Percentiles rank a stretch among this genome's conserved stretches.
Evolutionary conservation across 2,329 filamentous ascomycete genomes (phyloP).

Genomic region (Hysterium pulicare): DNA sequence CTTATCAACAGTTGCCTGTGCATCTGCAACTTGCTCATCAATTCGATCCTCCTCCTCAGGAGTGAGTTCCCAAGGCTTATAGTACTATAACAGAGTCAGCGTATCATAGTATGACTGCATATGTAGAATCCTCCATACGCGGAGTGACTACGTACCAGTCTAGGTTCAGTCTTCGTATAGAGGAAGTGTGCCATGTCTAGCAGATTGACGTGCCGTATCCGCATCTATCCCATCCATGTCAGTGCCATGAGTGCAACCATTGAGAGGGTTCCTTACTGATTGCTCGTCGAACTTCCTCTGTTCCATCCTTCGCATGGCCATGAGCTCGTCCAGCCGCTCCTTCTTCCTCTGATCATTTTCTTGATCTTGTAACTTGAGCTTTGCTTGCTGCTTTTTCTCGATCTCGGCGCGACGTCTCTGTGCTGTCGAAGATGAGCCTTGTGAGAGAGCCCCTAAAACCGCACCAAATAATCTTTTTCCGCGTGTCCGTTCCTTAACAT

Average conservation of each 20-base stretch:
- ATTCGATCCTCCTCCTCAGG: constrained; percentile 67
- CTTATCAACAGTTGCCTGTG: constrained; percentile 59
- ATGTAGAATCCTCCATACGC: neutral
- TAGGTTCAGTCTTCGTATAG: constrained; percentile 67
- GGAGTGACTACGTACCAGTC: constrained; percentile 59
- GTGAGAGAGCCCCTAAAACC: constrained; percentile 72
- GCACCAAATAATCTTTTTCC: constrained; percentile 84
- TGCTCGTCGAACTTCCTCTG: constrained; percentile 73
- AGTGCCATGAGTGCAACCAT: constrained; percentile 3
- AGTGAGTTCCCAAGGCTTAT: constrained; percentile 76
- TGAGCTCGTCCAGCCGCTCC: constrained; percentile 63
- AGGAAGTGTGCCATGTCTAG: constrained; percentile 70
- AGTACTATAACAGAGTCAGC: constrained; percentile 59
- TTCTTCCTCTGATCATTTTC: constrained; percentile 67
- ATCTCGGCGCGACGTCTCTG: constrained; percentile 73
- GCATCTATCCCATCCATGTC: constrained; percentile 58
- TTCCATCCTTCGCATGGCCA: constrained; percentile 60
- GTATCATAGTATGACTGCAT: constrained; percentile 11
- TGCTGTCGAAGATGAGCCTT: constrained; percentile 59
- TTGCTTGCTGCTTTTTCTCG: constrained; percentile 76
- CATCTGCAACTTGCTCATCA: constrained; percentile 64
- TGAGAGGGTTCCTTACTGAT: constrained; percentile 56
- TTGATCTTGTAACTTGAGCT: constrained; percentile 66
- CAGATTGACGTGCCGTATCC: constrained; percentile 68
- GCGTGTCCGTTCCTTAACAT: constrained; percentile 75